These are phyloP conservation scores for Pyrus communis DNA, from an alignment of 306 rosid species.

Conservation along the genomic window DNA sequence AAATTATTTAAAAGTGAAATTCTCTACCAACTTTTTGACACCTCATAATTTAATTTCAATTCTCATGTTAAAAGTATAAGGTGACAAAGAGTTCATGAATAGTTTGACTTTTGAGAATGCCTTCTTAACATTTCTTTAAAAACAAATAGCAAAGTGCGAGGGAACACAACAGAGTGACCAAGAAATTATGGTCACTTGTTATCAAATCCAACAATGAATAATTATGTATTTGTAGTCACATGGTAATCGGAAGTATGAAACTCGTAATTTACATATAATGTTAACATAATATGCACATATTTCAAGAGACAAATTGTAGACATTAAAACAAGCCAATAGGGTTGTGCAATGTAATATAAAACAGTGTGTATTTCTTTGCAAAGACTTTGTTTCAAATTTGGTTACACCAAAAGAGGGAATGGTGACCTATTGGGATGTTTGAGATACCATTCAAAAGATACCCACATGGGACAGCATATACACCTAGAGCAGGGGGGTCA, in stretches of 20 bases:
- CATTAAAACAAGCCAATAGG: too few species aligned
- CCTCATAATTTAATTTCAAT: too few species aligned
- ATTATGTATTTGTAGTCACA: too few species aligned
- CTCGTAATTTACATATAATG: too few species aligned
- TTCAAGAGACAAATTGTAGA: not conserved
- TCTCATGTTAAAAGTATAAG: too few species aligned
- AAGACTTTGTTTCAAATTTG: not conserved
- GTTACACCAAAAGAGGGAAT: conserved; percentile 10
- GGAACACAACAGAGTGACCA: not conserved
- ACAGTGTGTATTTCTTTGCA: not conserved
- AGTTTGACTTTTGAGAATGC: accelerated
- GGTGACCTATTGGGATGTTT: not conserved
- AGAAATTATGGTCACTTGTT: not conserved
- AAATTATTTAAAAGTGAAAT: too few species aligned
- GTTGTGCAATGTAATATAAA: not conserved
- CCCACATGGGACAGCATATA: not conserved
- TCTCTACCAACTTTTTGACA: accelerated
- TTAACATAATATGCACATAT: not conserved
- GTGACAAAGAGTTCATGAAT: too few species aligned
- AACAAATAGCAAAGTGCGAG: too few species aligned
- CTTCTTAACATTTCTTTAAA: too few species aligned
- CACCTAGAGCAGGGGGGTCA: not conserved
- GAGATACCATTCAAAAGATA: conserved; percentile 8
- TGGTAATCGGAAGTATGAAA: too few species aligned
- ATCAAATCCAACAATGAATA: not conserved